Conservation (phyloP, 495 filamentous ascomycete genomes). For the Daldinia concentrica region DNA sequence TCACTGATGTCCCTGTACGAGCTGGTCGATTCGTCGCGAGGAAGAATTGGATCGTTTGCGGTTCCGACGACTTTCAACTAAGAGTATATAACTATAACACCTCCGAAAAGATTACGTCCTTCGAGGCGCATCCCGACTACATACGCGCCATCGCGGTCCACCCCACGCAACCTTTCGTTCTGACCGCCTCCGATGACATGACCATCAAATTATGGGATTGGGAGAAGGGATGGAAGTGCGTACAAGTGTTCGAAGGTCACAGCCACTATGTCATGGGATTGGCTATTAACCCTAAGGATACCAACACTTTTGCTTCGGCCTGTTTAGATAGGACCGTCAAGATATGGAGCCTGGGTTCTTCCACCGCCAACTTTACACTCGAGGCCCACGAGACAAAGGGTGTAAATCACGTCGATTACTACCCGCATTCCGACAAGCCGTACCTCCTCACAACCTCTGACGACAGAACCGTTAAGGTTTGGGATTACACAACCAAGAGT, state of each 20-base stretch:
- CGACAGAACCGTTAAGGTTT: constrained; percentile 93
- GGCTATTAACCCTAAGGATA: constrained; percentile 99
- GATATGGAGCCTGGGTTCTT: constrained; percentile 95
- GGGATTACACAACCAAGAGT: constrained; percentile 99
- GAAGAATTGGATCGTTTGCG: constrained; percentile 99
- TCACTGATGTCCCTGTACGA: constrained; percentile 97
- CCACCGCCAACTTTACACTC: constrained; percentile 90
- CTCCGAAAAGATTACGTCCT: constrained; percentile 97
- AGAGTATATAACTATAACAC: constrained; percentile 98
- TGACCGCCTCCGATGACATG: constrained; percentile 99
- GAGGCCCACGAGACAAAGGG: constrained; percentile 99
- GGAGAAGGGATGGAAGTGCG: constrained; percentile 98
- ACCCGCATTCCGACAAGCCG: constrained; percentile 94
- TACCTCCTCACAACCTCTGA: constrained; percentile 97
- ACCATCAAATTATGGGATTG: constrained; percentile 99
- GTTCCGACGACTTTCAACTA: constrained; percentile 97
- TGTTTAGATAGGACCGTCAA: constrained; percentile 97
- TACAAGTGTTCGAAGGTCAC: constrained; percentile 98
- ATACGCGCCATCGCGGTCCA: constrained; percentile 98
- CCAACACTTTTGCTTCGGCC: constrained; percentile 95
- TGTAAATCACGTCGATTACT: constrained; percentile 97
- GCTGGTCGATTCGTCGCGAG: constrained; percentile 96
- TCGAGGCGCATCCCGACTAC: constrained; percentile 98
- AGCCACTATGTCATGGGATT: constrained; percentile 99
- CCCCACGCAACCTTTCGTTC: constrained; percentile 92